Percentiles rank a stretch among this genome's conserved stretches.
These are phyloP conservation scores for Sphaerulina vaccinii DNA, from an alignment of 2,329 filamentous ascomycete genomes.

Conservation along the genomic window DNA sequence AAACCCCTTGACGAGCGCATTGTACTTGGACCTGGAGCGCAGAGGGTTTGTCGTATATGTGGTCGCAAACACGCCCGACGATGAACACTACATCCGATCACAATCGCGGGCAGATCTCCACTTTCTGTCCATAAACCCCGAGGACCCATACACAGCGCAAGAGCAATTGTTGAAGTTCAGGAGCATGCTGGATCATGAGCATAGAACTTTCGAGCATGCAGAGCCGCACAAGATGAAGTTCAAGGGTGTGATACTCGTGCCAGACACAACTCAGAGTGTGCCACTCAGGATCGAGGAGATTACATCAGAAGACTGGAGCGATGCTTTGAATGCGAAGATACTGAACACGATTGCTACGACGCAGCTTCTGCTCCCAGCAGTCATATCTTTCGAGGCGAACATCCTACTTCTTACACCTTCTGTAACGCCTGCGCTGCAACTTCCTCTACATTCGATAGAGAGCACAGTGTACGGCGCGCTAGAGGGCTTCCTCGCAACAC, in stretches of 20 bases:
- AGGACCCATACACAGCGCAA: conserved; percentile 66
- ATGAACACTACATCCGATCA: conserved; percentile 74
- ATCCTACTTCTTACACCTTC: conserved; percentile 76
- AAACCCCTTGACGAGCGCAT: conserved; percentile 77
- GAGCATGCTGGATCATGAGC: conserved; percentile 68
- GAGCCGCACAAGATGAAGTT: conserved; percentile 74
- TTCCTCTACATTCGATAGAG: conserved; percentile 81
- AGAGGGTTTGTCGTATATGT: conserved; percentile 92
- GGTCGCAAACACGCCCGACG: conserved; percentile 79
- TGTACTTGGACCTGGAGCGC: conserved; percentile 83
- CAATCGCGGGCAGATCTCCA: conserved; percentile 79
- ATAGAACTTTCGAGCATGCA: conserved; percentile 72
- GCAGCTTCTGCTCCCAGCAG: conserved; percentile 71
- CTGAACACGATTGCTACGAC: conserved; percentile 85
- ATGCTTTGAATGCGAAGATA: conserved; percentile 88
- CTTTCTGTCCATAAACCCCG: conserved; percentile 62
- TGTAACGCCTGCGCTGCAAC: conserved; percentile 75
- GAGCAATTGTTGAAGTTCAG: conserved; percentile 68
- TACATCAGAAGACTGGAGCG: conserved; percentile 77
- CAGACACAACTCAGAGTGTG: conserved; percentile 63
- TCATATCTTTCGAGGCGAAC: conserved; percentile 58
- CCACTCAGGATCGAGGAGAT: conserved; percentile 83
- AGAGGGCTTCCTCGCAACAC: conserved; percentile 78
- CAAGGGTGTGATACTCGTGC: conserved; percentile 78
- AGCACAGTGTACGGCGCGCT: conserved; percentile 81